Conservation (phyloP, 192 early-diverging fungal genomes). For the Chytriomyces sp. region DNA sequence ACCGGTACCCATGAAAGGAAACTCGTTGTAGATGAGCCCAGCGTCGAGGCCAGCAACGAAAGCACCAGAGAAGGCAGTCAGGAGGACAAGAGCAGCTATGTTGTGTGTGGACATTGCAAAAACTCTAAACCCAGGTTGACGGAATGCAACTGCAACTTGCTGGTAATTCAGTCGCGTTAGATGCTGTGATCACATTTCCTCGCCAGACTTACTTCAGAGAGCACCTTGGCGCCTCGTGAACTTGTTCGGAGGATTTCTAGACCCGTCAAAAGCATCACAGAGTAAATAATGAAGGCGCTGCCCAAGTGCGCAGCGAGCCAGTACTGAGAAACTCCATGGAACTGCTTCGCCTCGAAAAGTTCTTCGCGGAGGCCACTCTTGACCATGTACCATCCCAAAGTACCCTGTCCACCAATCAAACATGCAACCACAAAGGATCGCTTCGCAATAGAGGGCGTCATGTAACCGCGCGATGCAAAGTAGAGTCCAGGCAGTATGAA, state of each 20-base stretch:
- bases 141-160: conserved; percentile 9
- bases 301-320: conserved; percentile 89
- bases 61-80: conserved; percentile 89
- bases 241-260: conserved; percentile 68
- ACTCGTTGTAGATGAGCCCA: conserved; percentile 96
- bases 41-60: conserved; percentile 97
- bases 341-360: conserved; percentile 73
- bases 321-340: conserved; percentile 94
- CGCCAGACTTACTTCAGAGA: conserved; percentile 9
- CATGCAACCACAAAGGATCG: conserved; percentile 35
- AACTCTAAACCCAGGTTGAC: conserved; percentile 13
- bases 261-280: conserved; percentile 75
- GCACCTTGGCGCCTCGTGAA: not conserved
- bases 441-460: conserved; percentile 63
- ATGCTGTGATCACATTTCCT: too few relatives aligned
- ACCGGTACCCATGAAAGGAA: conserved; percentile 88
- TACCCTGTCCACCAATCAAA: conserved; percentile 62
- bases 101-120: conserved; percentile 61
- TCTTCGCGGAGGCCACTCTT: conserved; percentile 85
- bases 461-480: conserved; percentile 77
- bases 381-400: conserved; percentile 99
- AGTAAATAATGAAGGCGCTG: conserved; percentile 86
- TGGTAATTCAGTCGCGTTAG: too few relatives aligned
- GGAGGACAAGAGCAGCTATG: conserved; percentile 71
- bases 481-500: conserved; percentile 86